Conservation (phyloP, 179 eudicot species). For the Beta corolliflora region DNA sequence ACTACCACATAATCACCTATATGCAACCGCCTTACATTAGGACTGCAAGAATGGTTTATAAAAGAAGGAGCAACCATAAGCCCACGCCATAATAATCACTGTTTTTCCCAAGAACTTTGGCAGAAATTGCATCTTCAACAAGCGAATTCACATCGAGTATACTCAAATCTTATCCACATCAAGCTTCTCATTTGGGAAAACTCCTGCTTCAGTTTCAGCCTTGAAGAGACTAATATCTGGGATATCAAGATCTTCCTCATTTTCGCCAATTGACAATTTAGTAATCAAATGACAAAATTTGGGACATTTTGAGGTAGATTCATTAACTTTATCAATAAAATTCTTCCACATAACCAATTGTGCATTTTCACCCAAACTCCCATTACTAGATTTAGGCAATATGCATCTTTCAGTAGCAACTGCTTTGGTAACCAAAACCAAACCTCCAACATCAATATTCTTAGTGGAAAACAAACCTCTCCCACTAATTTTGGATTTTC, state of each 20-base stretch:
- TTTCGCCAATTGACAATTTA: slow-evolving; percentile 60
- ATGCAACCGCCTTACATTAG: slow-evolving; percentile 72
- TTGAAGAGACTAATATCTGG: slow-evolving; percentile 58
- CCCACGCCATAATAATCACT: slow-evolving; percentile 78
- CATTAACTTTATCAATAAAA: slow-evolving; percentile 62
- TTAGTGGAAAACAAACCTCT: slow-evolving; percentile 73
- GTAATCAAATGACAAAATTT: slow-evolving; percentile 50
- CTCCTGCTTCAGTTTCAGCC: slow-evolving; percentile 40
- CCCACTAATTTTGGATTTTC: slow-evolving; percentile 76
- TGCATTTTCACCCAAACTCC: slow-evolving; percentile 45
- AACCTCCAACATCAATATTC: slow-evolving; percentile 61
- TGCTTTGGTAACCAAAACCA: slow-evolving; percentile 73
- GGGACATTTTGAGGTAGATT: slow-evolving; percentile 45
- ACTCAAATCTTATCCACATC: slow-evolving; percentile 47
- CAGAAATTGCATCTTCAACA: slow-evolving; percentile 67
- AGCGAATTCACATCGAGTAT: slow-evolving; percentile 83
- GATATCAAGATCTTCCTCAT: slow-evolving; percentile 56
- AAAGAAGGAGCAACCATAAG: slow-evolving; percentile 76
- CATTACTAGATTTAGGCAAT: slow-evolving; percentile 44
- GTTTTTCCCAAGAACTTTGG: slow-evolving; percentile 67
- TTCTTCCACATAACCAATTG: slow-evolving; percentile 85
- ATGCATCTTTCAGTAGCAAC: slow-evolving; percentile 80
- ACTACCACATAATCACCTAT: slow-evolving; percentile 68
- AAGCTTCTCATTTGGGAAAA: slow-evolving; percentile 20
- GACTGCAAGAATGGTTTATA: slow-evolving; percentile 81